Conservation (phyloP, 1,284 basidiomycete genomes). For the Phellinidium pouzarii region DNA sequence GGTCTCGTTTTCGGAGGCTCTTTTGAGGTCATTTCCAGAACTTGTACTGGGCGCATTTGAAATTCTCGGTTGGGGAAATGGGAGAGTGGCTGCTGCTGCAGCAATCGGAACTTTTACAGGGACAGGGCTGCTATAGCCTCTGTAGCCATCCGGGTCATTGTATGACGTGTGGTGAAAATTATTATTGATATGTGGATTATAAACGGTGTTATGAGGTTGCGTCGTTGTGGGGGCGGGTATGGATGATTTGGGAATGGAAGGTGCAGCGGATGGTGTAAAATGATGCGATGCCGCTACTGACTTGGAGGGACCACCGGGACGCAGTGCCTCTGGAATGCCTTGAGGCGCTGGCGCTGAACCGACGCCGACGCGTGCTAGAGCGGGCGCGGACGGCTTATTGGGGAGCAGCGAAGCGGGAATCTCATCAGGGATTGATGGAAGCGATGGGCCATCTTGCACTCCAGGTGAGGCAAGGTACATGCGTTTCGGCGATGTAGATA, state of each 20-base stretch:
- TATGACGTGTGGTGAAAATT: background rate
- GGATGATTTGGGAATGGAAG: too few species aligned
- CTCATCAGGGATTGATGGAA: constrained; percentile 10
- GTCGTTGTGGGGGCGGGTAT: background rate
- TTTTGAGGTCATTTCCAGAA: background rate
- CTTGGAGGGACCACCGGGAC: background rate
- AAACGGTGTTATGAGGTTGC: background rate
- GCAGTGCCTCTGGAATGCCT: background rate
- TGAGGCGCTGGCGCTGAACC: background rate
- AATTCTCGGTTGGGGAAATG: constrained; percentile 10
- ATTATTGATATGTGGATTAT: too few species aligned
- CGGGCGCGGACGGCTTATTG: background rate
- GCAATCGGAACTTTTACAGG: background rate
- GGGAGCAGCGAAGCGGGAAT: constrained; percentile 3
- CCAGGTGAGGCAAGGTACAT: constrained; percentile 6
- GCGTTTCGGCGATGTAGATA: background rate
- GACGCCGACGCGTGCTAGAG: background rate
- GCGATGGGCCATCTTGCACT: background rate
- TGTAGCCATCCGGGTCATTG: background rate
- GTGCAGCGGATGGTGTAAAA: background rate
- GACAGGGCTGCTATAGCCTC: background rate
- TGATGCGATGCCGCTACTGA: background rate
- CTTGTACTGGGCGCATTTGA: background rate
- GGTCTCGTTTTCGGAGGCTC: background rate
- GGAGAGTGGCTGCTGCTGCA: background rate